Base-by-base conservation (phyloP, 2,329 filamentous ascomycete genomes). In the Exophiala phaeomuriformis region DNA sequence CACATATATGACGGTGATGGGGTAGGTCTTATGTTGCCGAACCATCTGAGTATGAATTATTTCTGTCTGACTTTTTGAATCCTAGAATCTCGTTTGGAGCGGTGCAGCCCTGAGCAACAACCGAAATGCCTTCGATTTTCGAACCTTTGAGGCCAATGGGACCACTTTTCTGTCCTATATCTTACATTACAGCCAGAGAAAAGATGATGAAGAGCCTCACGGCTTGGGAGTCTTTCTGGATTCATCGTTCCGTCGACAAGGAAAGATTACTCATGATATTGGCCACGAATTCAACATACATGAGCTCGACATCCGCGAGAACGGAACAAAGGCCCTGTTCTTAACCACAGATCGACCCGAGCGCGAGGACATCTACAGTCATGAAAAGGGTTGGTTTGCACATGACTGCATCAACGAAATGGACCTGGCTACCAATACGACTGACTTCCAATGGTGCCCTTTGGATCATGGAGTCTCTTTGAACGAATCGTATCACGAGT, bases 361-460 rank as follows among this genome's bases (percentile, higher is more conserved):
- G 27, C 29, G 61, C 63, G 2, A 51, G 63, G 32, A 48, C n/a
- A 27, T 41, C 29, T 37, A 8, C 37, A 49, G 27, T 3, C 28
- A 39, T 33, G n/a, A 49, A 32, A 31, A 65, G 4, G 74, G 66
- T 58, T 73, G 69, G 69, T 70, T 70, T 56, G 63, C 57, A 28
- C 69, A 73, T 49, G 61, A 68, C 9, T 53, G 70, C 1, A 71
- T 77, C 53, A 71, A 75, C 53, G 74, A 77, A 60, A 59, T 76
- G 27, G 67, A 74, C 51, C 66, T 76, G 35, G 69, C 68, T 37
- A 73, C 68, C 0, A 67, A 68, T 8, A 62, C 69, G 1, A 63
- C 72, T 0, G 55, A 74, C 6, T 77, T 73, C 56, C 62, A 72
- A 56, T 77, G 75, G 75, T 68, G 69, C 31, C 72, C 74, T 3